Evolutionary conservation across 2,329 filamentous ascomycete species (phyloP), one percentile per base, ranked within the genome.

Genomic region (Fusarium pseudocircinatum): DNA sequence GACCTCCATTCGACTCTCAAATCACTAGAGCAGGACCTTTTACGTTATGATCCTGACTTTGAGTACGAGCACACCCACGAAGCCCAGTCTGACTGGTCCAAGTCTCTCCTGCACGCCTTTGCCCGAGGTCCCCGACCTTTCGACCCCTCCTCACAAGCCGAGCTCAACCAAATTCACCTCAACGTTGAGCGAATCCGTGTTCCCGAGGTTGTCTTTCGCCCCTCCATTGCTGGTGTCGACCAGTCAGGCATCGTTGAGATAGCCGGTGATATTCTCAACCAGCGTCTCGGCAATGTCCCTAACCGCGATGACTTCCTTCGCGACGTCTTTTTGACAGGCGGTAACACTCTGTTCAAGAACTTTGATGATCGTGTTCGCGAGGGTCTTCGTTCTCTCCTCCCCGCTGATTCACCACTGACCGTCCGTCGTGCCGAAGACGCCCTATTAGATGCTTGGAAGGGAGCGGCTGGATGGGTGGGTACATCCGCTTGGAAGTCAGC

Each of bases 131-230:
- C 95, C 0, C 93, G 94, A 76, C 94, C 96, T 2, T 97, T 95
- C 74, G 93, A 98, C 75, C 85, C 91, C 0, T 91, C 94, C 63
- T 93, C 91, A 64, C 93, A 96, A 76, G 90, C 91, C 24, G 86
- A 99, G 83, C 90, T 91, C 24, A 91, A 95, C 81, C 96, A 98
- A 83, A 85, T 99, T 58, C 96, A 99, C 82, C 90, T 99, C 72
- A 99, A 99, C 81, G 94, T 99, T 60, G 95, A 98, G 85, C 92
- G 96, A 63, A 97, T 98, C 82, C 93, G 95, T 57, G 94, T 97
- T 5, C 95, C 95, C 7, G 96, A 98, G 84, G 92, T 98, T 14
- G 89, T 97, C 24, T 98, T 98, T 85, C 94, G 97, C 79, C 96
- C 95, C 1, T 92, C 92, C 22, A 97, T 98, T 79, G 95, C 95